Percentiles rank a stretch among this genome's conserved stretches.
phyloP scores from a whole-genome alignment of 2,329 filamentous ascomycete genomes.

The Penicillium sp. region DNA sequence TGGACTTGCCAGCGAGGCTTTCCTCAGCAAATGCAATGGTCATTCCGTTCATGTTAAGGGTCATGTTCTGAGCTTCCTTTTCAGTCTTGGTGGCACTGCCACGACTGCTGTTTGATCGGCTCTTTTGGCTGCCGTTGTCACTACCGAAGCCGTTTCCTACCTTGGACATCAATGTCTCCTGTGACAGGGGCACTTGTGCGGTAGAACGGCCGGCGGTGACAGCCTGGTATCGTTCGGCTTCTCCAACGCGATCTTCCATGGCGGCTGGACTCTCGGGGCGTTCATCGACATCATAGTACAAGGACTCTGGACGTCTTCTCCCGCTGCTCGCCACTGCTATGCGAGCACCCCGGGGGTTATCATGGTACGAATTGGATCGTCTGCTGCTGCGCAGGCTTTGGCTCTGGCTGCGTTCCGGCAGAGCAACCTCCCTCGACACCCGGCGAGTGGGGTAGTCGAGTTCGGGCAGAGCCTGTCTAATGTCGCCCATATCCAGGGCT shows the following conservation, averaged over 20 bases:
- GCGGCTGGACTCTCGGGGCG: conserved; percentile 17
- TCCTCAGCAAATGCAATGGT: conserved; percentile 41
- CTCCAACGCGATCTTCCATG: conserved; percentile 40
- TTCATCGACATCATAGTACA: conserved; percentile 35
- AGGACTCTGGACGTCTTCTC: conserved; percentile 24
- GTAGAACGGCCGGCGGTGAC: conserved; percentile 26
- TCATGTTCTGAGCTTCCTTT: conserved; percentile 38
- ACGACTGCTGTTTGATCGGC: conserved; percentile 43
- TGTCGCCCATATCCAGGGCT: conserved; percentile 36
- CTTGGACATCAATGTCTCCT: conserved; percentile 38
- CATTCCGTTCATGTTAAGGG: conserved; percentile 42
- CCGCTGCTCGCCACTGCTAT: conserved; percentile 37
- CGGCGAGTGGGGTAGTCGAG: conserved; percentile 27
- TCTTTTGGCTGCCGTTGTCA: conserved; percentile 44
- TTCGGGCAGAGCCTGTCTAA: conserved; percentile 35
- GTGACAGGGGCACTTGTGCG: conserved; percentile 32
- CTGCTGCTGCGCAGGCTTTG: conserved; percentile 32
- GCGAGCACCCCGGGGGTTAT: conserved; percentile 29
- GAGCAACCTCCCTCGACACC: conserved; percentile 30
- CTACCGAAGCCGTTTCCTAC: conserved; percentile 32
- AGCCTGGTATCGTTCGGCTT: conserved; percentile 44
- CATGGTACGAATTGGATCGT: conserved; percentile 35
- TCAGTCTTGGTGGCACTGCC: conserved; percentile 38
- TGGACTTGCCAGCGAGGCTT: conserved; percentile 38
- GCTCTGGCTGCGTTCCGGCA: conserved; percentile 36